A percentile compares a stretch with the other conserved stretches of the same genome.
Conservation (phyloP, 2,329 filamentous ascomycete species). For the Pestalotiopsis fici region DNA sequence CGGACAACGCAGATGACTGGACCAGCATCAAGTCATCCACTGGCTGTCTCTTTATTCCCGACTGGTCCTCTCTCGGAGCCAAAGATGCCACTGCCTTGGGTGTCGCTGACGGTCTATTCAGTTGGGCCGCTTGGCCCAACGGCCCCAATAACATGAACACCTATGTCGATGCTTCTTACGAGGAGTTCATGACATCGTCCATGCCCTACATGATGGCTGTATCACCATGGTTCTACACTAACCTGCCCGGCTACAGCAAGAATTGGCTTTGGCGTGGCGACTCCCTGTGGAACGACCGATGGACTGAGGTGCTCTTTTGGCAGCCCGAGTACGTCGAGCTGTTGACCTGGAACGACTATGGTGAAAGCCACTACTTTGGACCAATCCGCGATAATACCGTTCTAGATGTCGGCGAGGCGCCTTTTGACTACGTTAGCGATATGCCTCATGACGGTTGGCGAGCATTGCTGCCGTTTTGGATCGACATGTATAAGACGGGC, state of each 20-base stretch:
- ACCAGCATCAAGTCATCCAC: conserved; percentile 35
- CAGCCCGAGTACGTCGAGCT: conserved; percentile 47
- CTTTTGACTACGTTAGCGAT: conserved; percentile 45
- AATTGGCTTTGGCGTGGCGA: conserved; percentile 67
- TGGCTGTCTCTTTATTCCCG: conserved; percentile 43
- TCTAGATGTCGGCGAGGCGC: conserved; percentile 36
- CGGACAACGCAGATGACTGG: conserved; percentile 42
- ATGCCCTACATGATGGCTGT: conserved; percentile 52
- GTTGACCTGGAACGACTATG: conserved; percentile 56
- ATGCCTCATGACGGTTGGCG: conserved; percentile 50
- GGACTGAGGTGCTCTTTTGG: conserved; percentile 51
- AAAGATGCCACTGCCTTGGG: conserved; percentile 19
- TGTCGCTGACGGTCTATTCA: conserved; percentile 36
- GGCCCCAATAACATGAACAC: conserved; percentile 23
- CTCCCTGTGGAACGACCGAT: conserved; percentile 60
- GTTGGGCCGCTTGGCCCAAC: conserved; percentile 37
- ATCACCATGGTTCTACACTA: conserved; percentile 63
- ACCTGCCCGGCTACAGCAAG: conserved; percentile 56
- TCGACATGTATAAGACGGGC: conserved; percentile 48
- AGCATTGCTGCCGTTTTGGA: conserved; percentile 48
- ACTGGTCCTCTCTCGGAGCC: conserved; percentile 43
- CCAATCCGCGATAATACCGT: conserved; percentile 37
- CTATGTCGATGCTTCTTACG: conserved; percentile 16
- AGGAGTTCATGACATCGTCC: conserved; percentile 7
- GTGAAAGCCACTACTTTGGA: conserved; percentile 56